phyloP scores from a whole-genome alignment of 2,329 filamentous ascomycete species.

The Uncinocarpus reesii region DNA sequence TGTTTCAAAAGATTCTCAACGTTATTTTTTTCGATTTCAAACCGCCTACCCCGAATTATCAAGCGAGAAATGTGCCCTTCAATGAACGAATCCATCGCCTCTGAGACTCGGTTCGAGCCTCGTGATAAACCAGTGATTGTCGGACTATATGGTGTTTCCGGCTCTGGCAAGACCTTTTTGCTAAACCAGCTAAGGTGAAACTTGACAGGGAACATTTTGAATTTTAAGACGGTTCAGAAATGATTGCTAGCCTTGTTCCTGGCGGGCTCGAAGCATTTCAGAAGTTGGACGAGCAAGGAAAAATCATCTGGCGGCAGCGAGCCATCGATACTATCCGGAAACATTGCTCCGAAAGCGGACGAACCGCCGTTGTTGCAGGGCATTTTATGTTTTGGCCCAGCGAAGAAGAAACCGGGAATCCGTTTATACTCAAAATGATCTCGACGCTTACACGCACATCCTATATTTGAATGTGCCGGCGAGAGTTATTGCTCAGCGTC shows the following conservation, averaged over 20 bases:
- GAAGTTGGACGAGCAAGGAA: constrained; percentile 27
- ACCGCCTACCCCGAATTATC: no score
- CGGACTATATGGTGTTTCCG: constrained; percentile 47
- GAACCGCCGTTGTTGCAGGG: constrained; percentile 43
- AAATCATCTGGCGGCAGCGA: constrained; percentile 32
- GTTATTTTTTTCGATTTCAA: no score
- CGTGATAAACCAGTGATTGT: constrained; percentile 37
- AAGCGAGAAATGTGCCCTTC: no score
- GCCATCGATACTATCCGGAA: constrained; percentile 41
- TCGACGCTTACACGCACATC: constrained; percentile 46
- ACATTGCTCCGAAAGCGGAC: constrained; percentile 27
- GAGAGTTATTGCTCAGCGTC: constrained; percentile 31
- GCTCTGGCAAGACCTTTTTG: constrained; percentile 44
- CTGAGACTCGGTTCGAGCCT: no score
- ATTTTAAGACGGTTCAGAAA: constrained; percentile 46
- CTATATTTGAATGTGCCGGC: constrained; percentile 44
- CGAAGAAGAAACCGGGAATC: constrained; percentile 15
- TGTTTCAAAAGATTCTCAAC: no score
- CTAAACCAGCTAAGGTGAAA: constrained; percentile 33
- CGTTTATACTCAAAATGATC: constrained; percentile 40
- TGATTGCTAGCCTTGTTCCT: constrained; percentile 35
- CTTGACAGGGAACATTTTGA: constrained; percentile 30
- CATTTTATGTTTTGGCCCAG: constrained; percentile 48
- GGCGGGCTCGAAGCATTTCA: constrained; percentile 45
- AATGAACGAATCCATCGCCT: no score